Base-by-base conservation (phyloP, 2,329 filamentous ascomycete species). In the Volutella citrinella region DNA sequence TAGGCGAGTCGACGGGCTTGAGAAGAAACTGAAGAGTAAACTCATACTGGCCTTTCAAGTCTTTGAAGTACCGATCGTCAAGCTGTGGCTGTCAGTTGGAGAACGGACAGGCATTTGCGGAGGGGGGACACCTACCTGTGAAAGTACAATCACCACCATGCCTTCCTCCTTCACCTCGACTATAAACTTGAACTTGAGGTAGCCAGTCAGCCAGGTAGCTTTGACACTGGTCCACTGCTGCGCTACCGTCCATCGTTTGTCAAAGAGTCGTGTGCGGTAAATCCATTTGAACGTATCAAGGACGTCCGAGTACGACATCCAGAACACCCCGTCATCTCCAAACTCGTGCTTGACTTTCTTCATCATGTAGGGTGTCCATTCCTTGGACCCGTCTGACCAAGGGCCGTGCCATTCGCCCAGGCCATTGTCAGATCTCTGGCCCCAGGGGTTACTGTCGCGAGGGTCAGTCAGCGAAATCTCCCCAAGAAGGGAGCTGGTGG, bases 331-430 rank as follows among this genome's bases (percentile, higher is more conserved):
- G 45, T 85, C 80, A 45, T 86, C 79, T 13, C 80, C 81, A 45
- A 85, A 85, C 30, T 72, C 74, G 54, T 86, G 79, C 18, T 72
- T 66, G 4, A 87, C 65, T 42, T 77, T 75, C 41, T 74, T 61
- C 65, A 87, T 80, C 81, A 82, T 86, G 49, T 85, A 76, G 0
- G 82, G 66, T 2, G 80, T 87, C 84, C 84, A 88, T 54, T 87
- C 76, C 45, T 81, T 78, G 6, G 79, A 83, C 1, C 84, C 84
- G 53, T 87, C 83, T 22, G 76, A 78, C 83, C 84, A 88, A 5
- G 80, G 71, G 11, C 84, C 84, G 34, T 74, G 80, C 82, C 83
- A 87, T 59, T 86, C 83, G 30, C 65, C 64, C 3, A 59, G 32
- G 8, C 63, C 64, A 14, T 43, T 47, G n/a, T 48, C 44, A 9